Conservation (phyloP, 2,329 filamentous ascomycete species). For the Botryotinia convoluta region DNA sequence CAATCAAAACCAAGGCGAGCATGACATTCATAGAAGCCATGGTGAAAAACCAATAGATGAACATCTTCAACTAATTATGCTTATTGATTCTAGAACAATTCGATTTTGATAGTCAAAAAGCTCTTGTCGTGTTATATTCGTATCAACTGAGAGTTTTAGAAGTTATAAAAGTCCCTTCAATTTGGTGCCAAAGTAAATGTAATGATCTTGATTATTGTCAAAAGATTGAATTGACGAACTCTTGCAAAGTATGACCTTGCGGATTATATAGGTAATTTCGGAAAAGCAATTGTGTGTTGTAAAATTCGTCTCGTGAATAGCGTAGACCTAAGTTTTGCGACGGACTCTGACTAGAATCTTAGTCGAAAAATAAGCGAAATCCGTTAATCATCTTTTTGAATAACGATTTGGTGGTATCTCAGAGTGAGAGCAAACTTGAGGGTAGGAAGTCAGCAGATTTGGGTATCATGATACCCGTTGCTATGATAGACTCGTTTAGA, state of each 20-base stretch:
- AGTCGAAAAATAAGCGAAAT: background rate
- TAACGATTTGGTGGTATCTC: too few relatives aligned
- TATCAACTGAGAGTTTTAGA: background rate
- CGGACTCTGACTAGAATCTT: background rate
- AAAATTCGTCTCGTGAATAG: background rate
- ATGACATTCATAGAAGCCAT: rapidly evolving
- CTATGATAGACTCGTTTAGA: too few relatives aligned
- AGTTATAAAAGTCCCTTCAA: background rate
- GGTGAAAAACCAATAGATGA: background rate
- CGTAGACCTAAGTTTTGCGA: background rate
- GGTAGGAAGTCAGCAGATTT: too few relatives aligned
- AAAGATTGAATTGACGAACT: too few relatives aligned
- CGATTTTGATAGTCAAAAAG: too few relatives aligned
- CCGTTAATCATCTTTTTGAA: too few relatives aligned
- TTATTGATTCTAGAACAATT: too few relatives aligned
- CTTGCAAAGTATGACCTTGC: too few relatives aligned
- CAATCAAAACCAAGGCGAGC: too few relatives aligned
- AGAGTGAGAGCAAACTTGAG: too few relatives aligned
- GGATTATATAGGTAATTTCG: background rate
- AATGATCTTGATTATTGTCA: background rate
- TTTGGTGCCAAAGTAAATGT: background rate
- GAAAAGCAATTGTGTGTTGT: background rate
- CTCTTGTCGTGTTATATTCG: background rate
- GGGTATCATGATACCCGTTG: too few relatives aligned
- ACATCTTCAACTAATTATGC: too few relatives aligned